phyloP scores from a whole-genome alignment of 2,329 filamentous ascomycete genomes.

The Cladosporium velox region DNA sequence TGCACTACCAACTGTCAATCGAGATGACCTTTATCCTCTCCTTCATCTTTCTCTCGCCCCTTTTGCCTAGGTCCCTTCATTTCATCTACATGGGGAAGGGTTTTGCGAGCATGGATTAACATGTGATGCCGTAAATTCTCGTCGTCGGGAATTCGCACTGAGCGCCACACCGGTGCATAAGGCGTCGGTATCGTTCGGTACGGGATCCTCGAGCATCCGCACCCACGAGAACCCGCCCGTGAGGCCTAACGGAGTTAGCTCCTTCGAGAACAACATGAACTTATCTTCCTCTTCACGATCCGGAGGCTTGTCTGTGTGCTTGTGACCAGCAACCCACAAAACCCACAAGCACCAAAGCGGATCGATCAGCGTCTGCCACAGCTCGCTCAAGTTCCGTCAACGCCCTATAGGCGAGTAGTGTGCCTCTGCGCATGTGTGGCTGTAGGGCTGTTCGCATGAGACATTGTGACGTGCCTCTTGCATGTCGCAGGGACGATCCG shows the following conservation, averaged over 20 bases:
- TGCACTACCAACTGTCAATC: not conserved
- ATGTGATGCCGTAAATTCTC: not conserved
- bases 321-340: not conserved
- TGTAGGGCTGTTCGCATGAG: constrained; percentile 5
- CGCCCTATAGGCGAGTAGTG: not conserved
- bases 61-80: not conserved
- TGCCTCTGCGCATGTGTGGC: not conserved
- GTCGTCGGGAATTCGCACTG: not conserved
- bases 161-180: not conserved
- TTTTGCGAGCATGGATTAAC: not conserved
- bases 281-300: not conserved
- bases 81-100: not conserved
- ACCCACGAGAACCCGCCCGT: not conserved
- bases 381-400: not conserved
- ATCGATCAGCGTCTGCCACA: not conserved
- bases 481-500: constrained; percentile 3
- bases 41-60: not conserved
- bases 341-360: not conserved
- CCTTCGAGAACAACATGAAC: not conserved
- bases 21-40: not conserved
- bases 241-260: not conserved
- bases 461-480: not conserved
- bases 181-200: not conserved
- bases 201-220: not conserved
- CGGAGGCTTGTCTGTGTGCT: not conserved